A percentile compares a stretch with the other conserved stretches of the same genome.
These are phyloP conservation scores for Zhuliangozyma parablackwelliae DNA, from an alignment of 1,139 yeast species.

Conservation along the genomic window DNA sequence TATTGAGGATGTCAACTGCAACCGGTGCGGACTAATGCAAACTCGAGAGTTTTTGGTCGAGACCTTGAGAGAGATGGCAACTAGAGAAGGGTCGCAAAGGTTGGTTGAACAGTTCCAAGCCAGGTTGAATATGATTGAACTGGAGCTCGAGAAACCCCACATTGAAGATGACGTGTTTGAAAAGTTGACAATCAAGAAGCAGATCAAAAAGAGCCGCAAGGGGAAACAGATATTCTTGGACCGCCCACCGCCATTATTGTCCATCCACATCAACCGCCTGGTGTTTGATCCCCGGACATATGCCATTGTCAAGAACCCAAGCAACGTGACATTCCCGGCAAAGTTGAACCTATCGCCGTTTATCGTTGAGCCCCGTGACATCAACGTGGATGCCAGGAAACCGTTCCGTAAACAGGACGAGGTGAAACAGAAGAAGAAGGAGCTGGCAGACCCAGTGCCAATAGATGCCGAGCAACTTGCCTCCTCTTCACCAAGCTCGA, in stretches of 20 bases:
- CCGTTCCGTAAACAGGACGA: constrained; percentile 64
- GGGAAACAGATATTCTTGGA: constrained; percentile 77
- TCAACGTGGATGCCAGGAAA: constrained; percentile 74
- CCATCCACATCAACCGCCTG: constrained; percentile 85
- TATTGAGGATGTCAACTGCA: constrained; percentile 89
- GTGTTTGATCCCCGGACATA: constrained; percentile 88
- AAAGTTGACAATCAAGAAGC: constrained; percentile 66
- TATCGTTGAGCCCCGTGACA: constrained; percentile 65
- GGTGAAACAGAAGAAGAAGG: constrained; percentile 1
- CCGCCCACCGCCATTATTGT: constrained; percentile 78
- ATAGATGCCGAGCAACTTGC: constrained; percentile 3
- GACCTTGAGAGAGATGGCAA: constrained; percentile 18
- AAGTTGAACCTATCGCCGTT: constrained; percentile 62
- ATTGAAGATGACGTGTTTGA: constrained; percentile 79
- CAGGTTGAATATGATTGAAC: constrained; percentile 54
- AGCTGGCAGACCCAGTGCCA: constrained; percentile 10
- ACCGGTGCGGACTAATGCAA: constrained; percentile 75
- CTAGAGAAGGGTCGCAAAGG: constrained; percentile 33
- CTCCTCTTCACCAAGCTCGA: neutral
- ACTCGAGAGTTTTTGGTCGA: constrained; percentile 49
- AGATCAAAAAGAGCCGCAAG: constrained; percentile 72
- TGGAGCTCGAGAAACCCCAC: constrained; percentile 57
- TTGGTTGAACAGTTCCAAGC: constrained; percentile 41
- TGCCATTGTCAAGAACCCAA: constrained; percentile 76
- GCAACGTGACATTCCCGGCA: constrained; percentile 73